Evolutionary conservation across 140 eudicot genomes (phyloP), one percentile per base, ranked within the genome.

Genomic region (Ambrosia hybrid): DNA sequence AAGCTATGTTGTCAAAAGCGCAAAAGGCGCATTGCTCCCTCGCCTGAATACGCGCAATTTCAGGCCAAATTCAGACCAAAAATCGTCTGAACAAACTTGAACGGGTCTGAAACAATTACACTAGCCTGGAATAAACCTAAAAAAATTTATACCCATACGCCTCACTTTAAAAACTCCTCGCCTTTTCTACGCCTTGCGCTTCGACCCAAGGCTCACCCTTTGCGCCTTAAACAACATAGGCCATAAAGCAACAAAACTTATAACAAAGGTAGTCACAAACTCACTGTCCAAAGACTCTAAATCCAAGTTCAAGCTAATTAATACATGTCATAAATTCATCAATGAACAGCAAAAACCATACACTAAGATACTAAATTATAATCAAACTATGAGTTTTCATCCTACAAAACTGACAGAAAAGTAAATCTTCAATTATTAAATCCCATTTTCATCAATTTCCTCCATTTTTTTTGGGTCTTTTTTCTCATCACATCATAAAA

Each of bases 321-420:
- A 49, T 15, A 73, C 48, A 30, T 33, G 56, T 14, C 38, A 73
- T 9, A 52, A n/a, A 63, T 36, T 15, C 43, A 62, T 63, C 34
- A 33, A 51, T 63, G 15, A 51, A 39, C 14, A 51, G 65, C 55
- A 30, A 36, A 30, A 72, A 33, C 51, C 65, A 59, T 15, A 45
- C 4, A n/a, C 59, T 58, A 52, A 4, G 48, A 51, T 10, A 26
- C 76, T 58, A 53, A 57, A 2, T 59, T 58, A 45, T 43, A 5
- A 43, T 5, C 59, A 67, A 67, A 51, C 37, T 51, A 51, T 36
- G 64, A 53, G 36, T 70, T 70, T 37, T 43, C 64, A 70, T 68
- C 14, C n/a, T 15, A 68, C 6, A 56, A 61, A 61, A 61, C n/a
- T 34, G 17, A 61, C 46, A 11, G 14, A 14, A 13, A 34, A 52